Evolutionary conservation across 192 early-diverging fungal genomes (phyloP).

Genomic region (Mortierella alpina): DNA sequence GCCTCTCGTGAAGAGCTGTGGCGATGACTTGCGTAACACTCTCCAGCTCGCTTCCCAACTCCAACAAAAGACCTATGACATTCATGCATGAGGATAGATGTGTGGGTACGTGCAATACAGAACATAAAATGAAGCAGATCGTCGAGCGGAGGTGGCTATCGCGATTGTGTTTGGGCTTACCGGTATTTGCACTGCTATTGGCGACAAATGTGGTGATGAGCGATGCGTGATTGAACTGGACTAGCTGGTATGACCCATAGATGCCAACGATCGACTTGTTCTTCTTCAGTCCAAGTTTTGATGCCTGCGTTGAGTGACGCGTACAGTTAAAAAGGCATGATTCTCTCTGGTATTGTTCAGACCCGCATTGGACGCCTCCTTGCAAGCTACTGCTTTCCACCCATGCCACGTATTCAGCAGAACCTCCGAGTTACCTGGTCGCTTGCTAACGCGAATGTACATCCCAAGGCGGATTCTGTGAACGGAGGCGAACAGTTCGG

Average conservation of each 20-base stretch:
- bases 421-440: conserved; percentile 59
- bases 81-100: background rate
- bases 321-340: background rate
- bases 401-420: too few species aligned
- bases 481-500: conserved; percentile 56
- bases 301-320: conserved; percentile 52
- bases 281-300: conserved; percentile 69
- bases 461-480: conserved; percentile 65
- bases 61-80: conserved; percentile 56
- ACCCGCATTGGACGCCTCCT: too few species aligned
- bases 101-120: background rate
- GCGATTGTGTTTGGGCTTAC: conserved; percentile 28
- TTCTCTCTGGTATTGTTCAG: too few species aligned
- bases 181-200: conserved; percentile 66
- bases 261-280: conserved; percentile 70
- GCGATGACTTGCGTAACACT: conserved; percentile 61
- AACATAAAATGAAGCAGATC: background rate
- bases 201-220: conserved; percentile 71
- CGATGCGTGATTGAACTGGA: conserved; percentile 71
- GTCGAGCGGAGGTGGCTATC: background rate
- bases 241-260: conserved; percentile 66
- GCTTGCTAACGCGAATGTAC: conserved; percentile 69
- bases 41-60: conserved; percentile 59
- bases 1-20: conserved; percentile 58
- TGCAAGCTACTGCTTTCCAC: too few species aligned